A percentile compares a stretch with the other conserved stretches of the same genome.
Evolutionary conservation across 768 basidiomycete species (phyloP).

Genomic region (Leccinellum rugosiceps): DNA sequence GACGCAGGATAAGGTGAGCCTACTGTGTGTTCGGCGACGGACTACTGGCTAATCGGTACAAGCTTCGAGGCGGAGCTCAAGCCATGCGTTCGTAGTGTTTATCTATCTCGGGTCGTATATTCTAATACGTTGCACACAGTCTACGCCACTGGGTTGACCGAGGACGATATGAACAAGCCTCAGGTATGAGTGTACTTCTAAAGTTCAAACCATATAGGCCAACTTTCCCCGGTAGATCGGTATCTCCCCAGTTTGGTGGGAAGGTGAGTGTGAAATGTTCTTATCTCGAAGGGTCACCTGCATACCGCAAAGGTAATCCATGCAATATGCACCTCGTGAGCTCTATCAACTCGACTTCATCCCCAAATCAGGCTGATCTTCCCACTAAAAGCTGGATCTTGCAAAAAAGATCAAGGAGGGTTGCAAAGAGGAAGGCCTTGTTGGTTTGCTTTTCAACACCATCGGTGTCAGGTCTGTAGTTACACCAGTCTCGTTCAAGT

Average conservation of each 20-base stretch:
- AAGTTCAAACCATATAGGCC: conserved; percentile 3
- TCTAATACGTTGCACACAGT: conserved; percentile 34
- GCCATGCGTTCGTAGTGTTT: conserved; percentile 68
- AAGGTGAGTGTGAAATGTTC: conserved; percentile 46
- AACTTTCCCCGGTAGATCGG: conserved; percentile 55
- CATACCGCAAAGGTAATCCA: conserved; percentile 60
- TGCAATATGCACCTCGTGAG: conserved; percentile 80
- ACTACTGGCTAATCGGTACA: not conserved
- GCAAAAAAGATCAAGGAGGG: conserved; percentile 79
- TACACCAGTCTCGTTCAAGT: not conserved
- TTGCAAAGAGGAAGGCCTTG: conserved; percentile 74
- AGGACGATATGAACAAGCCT: conserved; percentile 81
- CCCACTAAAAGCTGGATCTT: conserved; percentile 61
- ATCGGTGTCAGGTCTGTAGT: conserved; percentile 70
- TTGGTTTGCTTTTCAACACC: conserved; percentile 82
- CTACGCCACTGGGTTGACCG: conserved; percentile 73
- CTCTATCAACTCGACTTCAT: conserved; percentile 1
- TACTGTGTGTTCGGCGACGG: not conserved
- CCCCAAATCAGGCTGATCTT: not conserved
- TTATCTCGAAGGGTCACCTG: not conserved
- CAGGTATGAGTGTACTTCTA: conserved; percentile 46
- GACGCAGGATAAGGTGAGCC: conserved; percentile 72
- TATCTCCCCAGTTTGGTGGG: conserved; percentile 90
- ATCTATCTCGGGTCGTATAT: not conserved
- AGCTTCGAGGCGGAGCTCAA: conserved; percentile 73